Conservation (phyloP, 2,329 filamentous ascomycete genomes). For the Colletotrichum karsti region DNA sequence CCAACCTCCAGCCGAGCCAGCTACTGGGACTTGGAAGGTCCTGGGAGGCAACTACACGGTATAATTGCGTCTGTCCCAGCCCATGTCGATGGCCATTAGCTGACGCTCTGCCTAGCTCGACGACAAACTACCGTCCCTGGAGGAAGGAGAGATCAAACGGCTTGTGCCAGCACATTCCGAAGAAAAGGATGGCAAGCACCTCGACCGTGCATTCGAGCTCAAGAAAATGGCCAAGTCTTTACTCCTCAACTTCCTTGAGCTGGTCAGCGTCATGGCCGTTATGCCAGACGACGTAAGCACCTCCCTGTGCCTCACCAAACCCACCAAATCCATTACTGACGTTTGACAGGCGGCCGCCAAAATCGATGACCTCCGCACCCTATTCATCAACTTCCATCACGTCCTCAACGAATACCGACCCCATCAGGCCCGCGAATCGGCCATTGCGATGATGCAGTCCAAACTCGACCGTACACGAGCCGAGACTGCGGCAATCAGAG, state of each 20-base stretch:
- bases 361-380: conserved; percentile 78
- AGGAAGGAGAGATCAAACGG: conserved; percentile 72
- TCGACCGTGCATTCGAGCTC: conserved; percentile 73
- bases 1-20: conserved; percentile 81
- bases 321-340: not conserved
- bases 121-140: conserved; percentile 72
- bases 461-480: conserved; percentile 76
- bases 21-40: conserved; percentile 73
- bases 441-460: conserved; percentile 89
- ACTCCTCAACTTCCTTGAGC: conserved; percentile 87
- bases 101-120: conserved; percentile 50
- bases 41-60: conserved; percentile 76
- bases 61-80: not conserved
- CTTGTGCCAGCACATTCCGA: conserved; percentile 44
- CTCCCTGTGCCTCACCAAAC: not conserved
- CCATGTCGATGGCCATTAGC: not conserved
- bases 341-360: conserved; percentile 69
- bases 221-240: conserved; percentile 85
- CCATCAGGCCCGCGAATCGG: conserved; percentile 88
- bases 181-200: conserved; percentile 62
- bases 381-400: conserved; percentile 93
- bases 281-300: conserved; percentile 63
- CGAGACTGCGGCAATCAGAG: conserved; percentile 76
- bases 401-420: conserved; percentile 94
- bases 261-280: conserved; percentile 76